Evolutionary conservation across 257 asterid genomes (phyloP).

Genomic region (Capsicum chinense): DNA sequence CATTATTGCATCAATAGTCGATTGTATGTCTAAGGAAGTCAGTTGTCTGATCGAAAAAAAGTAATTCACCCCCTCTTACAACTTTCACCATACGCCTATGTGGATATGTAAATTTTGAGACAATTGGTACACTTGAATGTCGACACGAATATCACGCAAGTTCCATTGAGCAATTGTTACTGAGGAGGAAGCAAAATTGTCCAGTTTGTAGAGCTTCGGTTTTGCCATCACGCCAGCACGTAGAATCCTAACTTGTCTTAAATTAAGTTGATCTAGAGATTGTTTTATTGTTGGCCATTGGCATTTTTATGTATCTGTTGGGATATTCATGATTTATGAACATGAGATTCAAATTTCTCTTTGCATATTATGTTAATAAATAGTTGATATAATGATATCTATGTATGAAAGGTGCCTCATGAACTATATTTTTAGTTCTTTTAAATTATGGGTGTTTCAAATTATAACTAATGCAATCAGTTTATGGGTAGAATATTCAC

Average conservation of each 20-base stretch:
- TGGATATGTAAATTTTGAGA: not conserved
- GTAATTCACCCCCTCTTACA: too few species aligned
- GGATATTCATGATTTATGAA: not conserved
- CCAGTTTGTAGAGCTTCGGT: constrained; percentile 15
- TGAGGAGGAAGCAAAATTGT: not conserved
- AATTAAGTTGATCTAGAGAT: not conserved
- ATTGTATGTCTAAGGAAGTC: too few species aligned
- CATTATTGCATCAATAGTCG: too few species aligned
- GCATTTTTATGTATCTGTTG: too few species aligned
- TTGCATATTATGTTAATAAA: too few species aligned
- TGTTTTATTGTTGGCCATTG: not conserved
- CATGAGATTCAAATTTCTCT: not conserved
- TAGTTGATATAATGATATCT: too few species aligned
- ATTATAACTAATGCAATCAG: too few species aligned
- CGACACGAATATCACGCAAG: not conserved
- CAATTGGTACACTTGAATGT: not conserved
- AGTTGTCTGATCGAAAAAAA: too few species aligned
- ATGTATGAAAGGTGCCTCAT: too few species aligned
- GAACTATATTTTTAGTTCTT: too few species aligned
- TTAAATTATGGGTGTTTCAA: too few species aligned
- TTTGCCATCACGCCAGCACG: not conserved
- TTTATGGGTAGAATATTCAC: too few species aligned
- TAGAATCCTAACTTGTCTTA: not conserved
- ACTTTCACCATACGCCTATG: not conserved
- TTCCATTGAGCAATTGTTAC: not conserved